Conservation (phyloP, 306 rosid genomes). For the Sechiopsis laciniata region DNA sequence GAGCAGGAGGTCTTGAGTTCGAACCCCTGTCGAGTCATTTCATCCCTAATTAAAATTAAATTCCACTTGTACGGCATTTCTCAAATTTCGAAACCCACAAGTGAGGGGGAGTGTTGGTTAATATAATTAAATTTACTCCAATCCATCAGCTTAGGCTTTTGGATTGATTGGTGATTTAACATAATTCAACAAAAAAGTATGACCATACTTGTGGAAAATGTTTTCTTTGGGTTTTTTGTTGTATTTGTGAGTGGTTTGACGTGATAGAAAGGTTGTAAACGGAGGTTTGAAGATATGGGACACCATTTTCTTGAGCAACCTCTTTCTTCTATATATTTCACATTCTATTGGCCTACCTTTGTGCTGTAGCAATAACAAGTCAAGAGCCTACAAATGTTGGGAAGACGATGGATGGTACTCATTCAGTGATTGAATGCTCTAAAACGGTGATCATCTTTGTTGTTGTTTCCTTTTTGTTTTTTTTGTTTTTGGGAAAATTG, state of each 20-base stretch:
- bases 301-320: background rate
- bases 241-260: background rate
- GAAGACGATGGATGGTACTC: conserved; percentile 6
- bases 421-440: conserved; percentile 2
- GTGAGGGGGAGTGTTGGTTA: too few relatives aligned
- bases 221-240: background rate
- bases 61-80: too few relatives aligned
- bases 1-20: too few relatives aligned
- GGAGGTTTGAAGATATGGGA: background rate
- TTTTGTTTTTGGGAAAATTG: too few relatives aligned
- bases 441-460: conserved; percentile 11
- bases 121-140: too few relatives aligned
- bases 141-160: too few relatives aligned
- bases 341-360: conserved; percentile 9
- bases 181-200: too few relatives aligned
- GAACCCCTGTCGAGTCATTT: too few relatives aligned
- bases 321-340: background rate
- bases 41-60: too few relatives aligned
- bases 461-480: background rate
- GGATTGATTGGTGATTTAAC: too few relatives aligned
- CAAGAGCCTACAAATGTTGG: conserved; percentile 6
- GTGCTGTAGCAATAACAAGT: conserved; percentile 16
- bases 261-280: background rate
- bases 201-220: background rate
- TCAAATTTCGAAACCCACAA: too few relatives aligned